Percentiles rank a stretch among this genome's conserved stretches.
phyloP scores from a whole-genome alignment of 2,329 filamentous ascomycete genomes.

The Penicillium sp. region DNA sequence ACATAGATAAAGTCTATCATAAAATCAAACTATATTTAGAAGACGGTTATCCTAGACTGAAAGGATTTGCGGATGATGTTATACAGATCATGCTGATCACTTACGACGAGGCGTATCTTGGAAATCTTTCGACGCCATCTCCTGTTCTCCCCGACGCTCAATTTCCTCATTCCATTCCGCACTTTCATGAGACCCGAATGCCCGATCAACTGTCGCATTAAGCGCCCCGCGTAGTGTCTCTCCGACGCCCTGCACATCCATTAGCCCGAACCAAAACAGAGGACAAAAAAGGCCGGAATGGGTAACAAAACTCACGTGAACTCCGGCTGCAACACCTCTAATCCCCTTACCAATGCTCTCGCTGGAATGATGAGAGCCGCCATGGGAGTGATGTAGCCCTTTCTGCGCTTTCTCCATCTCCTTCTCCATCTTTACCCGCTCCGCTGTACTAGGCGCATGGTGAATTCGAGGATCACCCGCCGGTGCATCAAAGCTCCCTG shows the following conservation, averaged over 20 bases:
- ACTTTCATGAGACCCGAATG: slow-evolving; percentile 39
- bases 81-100: neutral
- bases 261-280: neutral
- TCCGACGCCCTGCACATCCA: slow-evolving; percentile 34
- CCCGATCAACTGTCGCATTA: slow-evolving; percentile 39
- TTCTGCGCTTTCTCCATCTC: neutral
- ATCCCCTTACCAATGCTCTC: slow-evolving; percentile 26
- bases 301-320: slow-evolving; percentile 34
- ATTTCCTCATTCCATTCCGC: slow-evolving; percentile 39
- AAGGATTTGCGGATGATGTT: neutral
- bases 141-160: slow-evolving; percentile 35
- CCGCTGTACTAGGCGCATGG: slow-evolving; percentile 19
- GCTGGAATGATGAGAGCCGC: slow-evolving; percentile 10
- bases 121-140: slow-evolving; percentile 35
- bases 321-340: slow-evolving; percentile 30
- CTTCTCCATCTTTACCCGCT: slow-evolving; percentile 12
- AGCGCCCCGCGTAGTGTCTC: slow-evolving; percentile 42
- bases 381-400: neutral
- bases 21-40: neutral
- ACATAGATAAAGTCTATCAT: neutral
- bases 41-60: too few species aligned
- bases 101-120: neutral
- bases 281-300: too few species aligned
- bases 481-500: neutral
- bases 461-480: slow-evolving; percentile 13